Evolutionary conservation across 306 rosid species (phyloP).

Genomic region (Vigna trinervia): DNA sequence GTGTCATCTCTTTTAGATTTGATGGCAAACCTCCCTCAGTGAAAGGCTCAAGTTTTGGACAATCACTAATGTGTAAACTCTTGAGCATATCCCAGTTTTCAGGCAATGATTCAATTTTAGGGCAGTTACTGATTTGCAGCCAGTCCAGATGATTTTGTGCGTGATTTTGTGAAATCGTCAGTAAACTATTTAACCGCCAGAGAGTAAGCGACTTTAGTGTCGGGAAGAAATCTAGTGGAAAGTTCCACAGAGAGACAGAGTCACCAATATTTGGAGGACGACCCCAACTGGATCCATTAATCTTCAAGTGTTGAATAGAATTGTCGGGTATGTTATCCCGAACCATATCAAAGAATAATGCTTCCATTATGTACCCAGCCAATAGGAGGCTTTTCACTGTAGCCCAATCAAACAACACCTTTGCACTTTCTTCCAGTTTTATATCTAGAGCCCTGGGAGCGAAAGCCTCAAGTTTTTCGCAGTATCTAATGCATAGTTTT

Average conservation of each 20-base stretch:
- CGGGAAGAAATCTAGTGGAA: background rate
- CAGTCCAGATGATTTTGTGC: background rate
- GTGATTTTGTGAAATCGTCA: background rate
- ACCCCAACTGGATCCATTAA: too few species aligned
- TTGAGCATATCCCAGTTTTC: background rate
- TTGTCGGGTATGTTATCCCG: too few species aligned
- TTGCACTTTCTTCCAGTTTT: background rate
- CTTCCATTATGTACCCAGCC: background rate
- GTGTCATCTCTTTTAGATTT: background rate
- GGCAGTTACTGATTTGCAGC: fast-evolving
- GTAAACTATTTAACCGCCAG: background rate
- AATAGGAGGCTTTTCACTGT: background rate
- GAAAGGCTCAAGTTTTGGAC: background rate
- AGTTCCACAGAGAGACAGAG: background rate
- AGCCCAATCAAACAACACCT: background rate
- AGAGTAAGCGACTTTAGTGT: background rate
- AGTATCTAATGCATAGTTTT: fast-evolving
- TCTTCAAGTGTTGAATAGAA: too few species aligned
- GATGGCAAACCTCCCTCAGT: background rate
- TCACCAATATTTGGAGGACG: too few species aligned
- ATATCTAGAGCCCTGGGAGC: background rate
- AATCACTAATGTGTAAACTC: background rate
- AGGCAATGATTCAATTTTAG: background rate
- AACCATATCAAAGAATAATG: too few species aligned
- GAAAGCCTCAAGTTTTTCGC: background rate